Base-by-base conservation (phyloP, 805 yeast species). In the Saturnispora bothae region DNA sequence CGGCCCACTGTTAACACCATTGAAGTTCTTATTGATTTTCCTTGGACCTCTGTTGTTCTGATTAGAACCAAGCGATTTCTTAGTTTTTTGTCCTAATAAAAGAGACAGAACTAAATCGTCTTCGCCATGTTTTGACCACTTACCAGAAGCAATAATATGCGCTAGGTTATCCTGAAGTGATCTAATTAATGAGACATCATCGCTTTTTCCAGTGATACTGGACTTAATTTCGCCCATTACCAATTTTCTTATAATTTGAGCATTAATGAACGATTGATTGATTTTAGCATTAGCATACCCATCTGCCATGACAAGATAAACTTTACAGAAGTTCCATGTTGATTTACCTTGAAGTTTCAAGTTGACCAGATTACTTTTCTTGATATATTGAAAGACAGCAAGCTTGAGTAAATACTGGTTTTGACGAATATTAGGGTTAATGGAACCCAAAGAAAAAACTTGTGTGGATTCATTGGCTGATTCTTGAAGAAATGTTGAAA, bases 391-490 rank as follows among this genome's bases (percentile, higher is more conserved):
- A 39, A 80, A 71, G 3, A 80, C 69, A 21, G 63, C 57, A 5
- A 65, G 54, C 49, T 76, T 65, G 31, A 82, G 54, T 1, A 54
- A 37, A 8, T 61, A 61, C 29, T 76, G 68, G 48, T 78, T 77
- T 36, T 60, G 61, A 10, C 64, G 56, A 27, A 82, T 83, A 35
- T 78, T 84, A 4, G 78, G 77, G 49, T 82, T 82, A 36, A 77
- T 74, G 21, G 79, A 71, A 1, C 94, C 94, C 29, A 82, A 56
- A 1, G 86, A 76, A 32, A 81, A 67, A 2, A 81, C 66, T 52
- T 69, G 72, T 6, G 71, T 66, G 21, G 71, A 59, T 45, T 82
- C 89, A 19, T 66, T 71, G 3, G 78, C 64, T 5, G 78, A 71
- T 51, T 82, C 92, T 34, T 55, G 59, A 3, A 82, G 54, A 48